Conservation (phyloP, 2,329 filamentous ascomycete species). For the Pestalotiopsis sp. region DNA sequence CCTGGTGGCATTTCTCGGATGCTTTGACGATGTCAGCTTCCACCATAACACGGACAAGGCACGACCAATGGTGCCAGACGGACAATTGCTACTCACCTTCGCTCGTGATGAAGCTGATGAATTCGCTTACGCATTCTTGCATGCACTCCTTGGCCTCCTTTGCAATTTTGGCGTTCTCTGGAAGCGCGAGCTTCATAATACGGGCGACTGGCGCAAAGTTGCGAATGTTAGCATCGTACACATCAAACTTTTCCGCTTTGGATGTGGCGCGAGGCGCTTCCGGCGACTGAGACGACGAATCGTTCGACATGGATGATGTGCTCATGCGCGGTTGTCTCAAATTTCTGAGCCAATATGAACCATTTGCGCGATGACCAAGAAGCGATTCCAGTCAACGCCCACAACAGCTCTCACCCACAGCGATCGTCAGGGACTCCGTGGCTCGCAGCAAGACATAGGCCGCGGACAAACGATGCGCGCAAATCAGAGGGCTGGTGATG, state of each 20-base stretch:
- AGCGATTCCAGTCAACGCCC: constrained; percentile 47
- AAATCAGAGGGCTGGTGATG: constrained; percentile 45
- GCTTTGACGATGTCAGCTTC: constrained; percentile 54
- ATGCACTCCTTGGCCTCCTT: constrained; percentile 99
- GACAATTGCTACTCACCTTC: constrained; percentile 68
- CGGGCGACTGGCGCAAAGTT: constrained; percentile 95
- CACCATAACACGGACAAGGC: constrained; percentile 14
- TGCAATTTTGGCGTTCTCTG: constrained; percentile 97
- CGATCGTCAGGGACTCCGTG: constrained; percentile 27
- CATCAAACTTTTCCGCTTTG: constrained; percentile 49
- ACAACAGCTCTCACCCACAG: constrained; percentile 17
- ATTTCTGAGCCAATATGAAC: constrained; percentile 42
- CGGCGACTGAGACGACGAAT: constrained; percentile 53
- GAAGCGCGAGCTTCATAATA: constrained; percentile 97
- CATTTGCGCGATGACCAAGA: constrained; percentile 34
- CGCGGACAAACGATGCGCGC: constrained; percentile 45
- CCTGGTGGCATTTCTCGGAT: constrained; percentile 98
- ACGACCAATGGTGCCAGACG: background rate
- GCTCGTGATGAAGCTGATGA: constrained; percentile 99
- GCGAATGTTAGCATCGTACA: constrained; percentile 87
- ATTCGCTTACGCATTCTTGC: constrained; percentile 99
- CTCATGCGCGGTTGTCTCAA: constrained; percentile 36
- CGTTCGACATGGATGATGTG: constrained; percentile 56
- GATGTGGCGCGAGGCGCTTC: constrained; percentile 48
- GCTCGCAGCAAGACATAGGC: constrained; percentile 28